Evolutionary conservation across 331 rosid genomes (phyloP).

Genomic region (Spiraea crenata): DNA sequence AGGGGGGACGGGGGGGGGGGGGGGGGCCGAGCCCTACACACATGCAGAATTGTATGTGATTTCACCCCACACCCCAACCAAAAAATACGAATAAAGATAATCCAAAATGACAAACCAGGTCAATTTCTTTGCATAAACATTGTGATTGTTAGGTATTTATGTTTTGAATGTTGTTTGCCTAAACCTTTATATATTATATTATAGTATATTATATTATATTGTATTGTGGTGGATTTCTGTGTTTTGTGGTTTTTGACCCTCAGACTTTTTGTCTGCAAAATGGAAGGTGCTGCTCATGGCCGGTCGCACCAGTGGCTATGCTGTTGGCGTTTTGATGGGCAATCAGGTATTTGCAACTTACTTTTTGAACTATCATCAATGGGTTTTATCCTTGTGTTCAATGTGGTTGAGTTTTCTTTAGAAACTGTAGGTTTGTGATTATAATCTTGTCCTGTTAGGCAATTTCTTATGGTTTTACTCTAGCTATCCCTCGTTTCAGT

Average conservation of each 20-base stretch:
- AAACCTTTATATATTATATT: no score
- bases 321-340: conserved; percentile 73
- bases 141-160: neutral
- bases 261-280: conserved; percentile 66
- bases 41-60: no score
- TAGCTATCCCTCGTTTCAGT: neutral
- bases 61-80: no score
- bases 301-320: conserved; percentile 38
- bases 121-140: conserved; percentile 1
- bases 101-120: conserved; percentile 73
- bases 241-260: conserved; percentile 21
- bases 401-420: conserved; percentile 3
- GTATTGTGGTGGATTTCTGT: neutral
- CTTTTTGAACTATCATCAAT: no score
- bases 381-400: neutral
- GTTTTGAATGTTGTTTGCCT: no score
- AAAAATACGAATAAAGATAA: no score
- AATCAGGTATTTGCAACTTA: conserved; percentile 55
- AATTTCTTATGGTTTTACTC: conserved; percentile 11
- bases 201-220: no score
- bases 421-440: conserved; percentile 12
- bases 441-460: conserved; percentile 9
- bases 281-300: conserved; percentile 61
- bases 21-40: no score
- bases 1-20: no score